These are phyloP conservation scores for Agmasoma carcini DNA, from an alignment of 371 early-diverging fungal species.

Conservation along the genomic window DNA sequence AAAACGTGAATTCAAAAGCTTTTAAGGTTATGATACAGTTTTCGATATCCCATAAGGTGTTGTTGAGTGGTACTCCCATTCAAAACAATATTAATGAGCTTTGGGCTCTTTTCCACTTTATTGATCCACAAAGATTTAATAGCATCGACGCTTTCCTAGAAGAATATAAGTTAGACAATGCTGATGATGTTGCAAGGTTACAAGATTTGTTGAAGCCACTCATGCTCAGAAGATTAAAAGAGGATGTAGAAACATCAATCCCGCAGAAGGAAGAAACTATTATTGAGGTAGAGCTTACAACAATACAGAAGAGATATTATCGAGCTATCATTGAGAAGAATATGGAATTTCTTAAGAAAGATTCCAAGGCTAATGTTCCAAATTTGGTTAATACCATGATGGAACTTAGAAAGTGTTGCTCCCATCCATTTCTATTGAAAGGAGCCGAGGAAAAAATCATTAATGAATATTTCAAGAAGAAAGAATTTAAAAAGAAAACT, in stretches of 20 bases:
- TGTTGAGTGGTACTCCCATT: slow-evolving; percentile 93
- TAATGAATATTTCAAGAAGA: slow-evolving; percentile 41
- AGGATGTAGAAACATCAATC: slow-evolving; percentile 87
- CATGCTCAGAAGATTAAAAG: slow-evolving; percentile 85
- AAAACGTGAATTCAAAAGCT: slow-evolving; percentile 83
- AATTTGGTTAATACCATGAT: slow-evolving; percentile 92
- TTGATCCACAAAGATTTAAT: slow-evolving; percentile 80
- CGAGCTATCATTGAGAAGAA: slow-evolving; percentile 85
- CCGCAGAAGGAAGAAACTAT: slow-evolving; percentile 86
- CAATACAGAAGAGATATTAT: slow-evolving; percentile 90
- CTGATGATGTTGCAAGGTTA: slow-evolving; percentile 86
- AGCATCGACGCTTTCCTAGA: slow-evolving; percentile 79
- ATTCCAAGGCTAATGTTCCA: slow-evolving; percentile 62
- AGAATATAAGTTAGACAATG: slow-evolving; percentile 74
- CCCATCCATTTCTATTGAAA: slow-evolving; percentile 87
- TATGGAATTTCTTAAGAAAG: slow-evolving; percentile 62
- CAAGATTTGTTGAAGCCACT: slow-evolving; percentile 81
- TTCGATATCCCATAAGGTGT: slow-evolving; percentile 68
- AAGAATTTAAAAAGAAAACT: slow-evolving; percentile 19
- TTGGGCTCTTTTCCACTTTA: slow-evolving; percentile 90
- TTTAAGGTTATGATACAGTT: slow-evolving; percentile 73
- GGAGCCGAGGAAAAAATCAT: slow-evolving; percentile 63
- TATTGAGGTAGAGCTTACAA: slow-evolving; percentile 76
- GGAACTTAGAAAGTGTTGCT: slow-evolving; percentile 94
- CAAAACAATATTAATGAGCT: slow-evolving; percentile 95